Conservation (phyloP, 371 early-diverging fungal genomes). For the Coemansia sp. region DNA sequence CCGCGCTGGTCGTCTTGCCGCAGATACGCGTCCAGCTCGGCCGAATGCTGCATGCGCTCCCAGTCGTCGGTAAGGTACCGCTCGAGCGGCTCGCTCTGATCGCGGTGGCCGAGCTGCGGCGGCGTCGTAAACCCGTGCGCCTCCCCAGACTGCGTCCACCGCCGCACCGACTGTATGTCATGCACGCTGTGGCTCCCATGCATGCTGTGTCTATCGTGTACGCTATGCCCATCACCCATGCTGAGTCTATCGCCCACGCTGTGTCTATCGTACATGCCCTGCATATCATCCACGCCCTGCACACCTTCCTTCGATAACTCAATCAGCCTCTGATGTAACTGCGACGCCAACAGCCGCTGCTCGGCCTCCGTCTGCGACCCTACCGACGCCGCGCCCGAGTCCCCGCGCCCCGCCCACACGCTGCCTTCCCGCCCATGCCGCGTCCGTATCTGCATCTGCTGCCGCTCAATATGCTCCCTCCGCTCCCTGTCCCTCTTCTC, state of each 20-base stretch:
- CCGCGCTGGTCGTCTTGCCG: constrained; percentile 50
- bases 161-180: background rate
- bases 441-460: constrained; percentile 36
- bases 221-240: too few species aligned
- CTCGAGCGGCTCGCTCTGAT: constrained; percentile 33
- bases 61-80: constrained; percentile 44
- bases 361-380: constrained; percentile 29
- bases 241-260: too few species aligned
- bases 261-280: too few species aligned
- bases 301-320: constrained; percentile 27
- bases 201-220: too few species aligned
- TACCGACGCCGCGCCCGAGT: constrained; percentile 30
- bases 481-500: constrained; percentile 45
- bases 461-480: constrained; percentile 42
- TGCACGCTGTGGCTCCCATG: background rate
- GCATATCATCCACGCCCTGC: background rate
- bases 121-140: constrained; percentile 1
- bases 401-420: constrained; percentile 21
- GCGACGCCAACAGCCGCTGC: constrained; percentile 43
- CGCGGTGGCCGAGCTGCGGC: constrained; percentile 20
- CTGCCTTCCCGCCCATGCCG: constrained; percentile 19
- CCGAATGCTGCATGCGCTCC: constrained; percentile 42
- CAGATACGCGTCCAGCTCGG: constrained; percentile 28
- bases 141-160: constrained; percentile 1
- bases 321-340: constrained; percentile 40